Base-by-base conservation (phyloP, 768 basidiomycete genomes). In the Neoboletus subvelutipes region DNA sequence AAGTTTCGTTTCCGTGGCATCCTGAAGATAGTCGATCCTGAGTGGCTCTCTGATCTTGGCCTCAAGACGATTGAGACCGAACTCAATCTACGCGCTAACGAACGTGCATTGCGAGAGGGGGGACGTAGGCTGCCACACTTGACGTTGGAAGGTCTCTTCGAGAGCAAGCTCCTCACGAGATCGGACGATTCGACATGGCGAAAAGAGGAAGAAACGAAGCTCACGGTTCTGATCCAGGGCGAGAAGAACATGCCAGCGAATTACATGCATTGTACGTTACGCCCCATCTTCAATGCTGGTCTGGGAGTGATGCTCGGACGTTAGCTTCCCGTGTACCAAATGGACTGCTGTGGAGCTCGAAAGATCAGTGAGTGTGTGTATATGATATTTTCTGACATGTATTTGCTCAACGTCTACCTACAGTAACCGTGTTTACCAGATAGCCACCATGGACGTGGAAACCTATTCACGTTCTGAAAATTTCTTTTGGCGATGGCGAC, bases 41-140 rank as follows among this genome's bases (percentile, higher is more conserved):
- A 68, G 1, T 85, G 83, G 78, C 77, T 88, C 22, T 80, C 84
- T 1, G 70, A 73, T 0, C 64, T 63, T 42, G 87, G 84, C 1
- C 55, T 63, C 36, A 61, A 69, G 39, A 69, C 61, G 50, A 61
- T 88, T 6, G 69, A 80, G 50, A 40, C 51, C 4, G 84, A 84
- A 50, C 63, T 87, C 12, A 71, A 74, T 20, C 57, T 74, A 40
- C 71, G 80, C 17, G 76, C 78, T 45, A 45, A 57, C 17, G 69
- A 71, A 43, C 68, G 69, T 5, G 60, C 69, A 41, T 13, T 70
- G 18, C 55, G 60, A 24, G 61, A 60, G 39, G 64, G 64, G 15
- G 47, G 45, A n/a, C 64, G 64, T 22, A 15, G 26, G n/a, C 41
- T n/a, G 9, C 71, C 65, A 36, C 61, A 46, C 7, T 37, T 81